A percentile compares a stretch with the other conserved stretches of the same genome.
Conservation (phyloP, 179 eudicot species). For the Corrigiola litoralis region DNA sequence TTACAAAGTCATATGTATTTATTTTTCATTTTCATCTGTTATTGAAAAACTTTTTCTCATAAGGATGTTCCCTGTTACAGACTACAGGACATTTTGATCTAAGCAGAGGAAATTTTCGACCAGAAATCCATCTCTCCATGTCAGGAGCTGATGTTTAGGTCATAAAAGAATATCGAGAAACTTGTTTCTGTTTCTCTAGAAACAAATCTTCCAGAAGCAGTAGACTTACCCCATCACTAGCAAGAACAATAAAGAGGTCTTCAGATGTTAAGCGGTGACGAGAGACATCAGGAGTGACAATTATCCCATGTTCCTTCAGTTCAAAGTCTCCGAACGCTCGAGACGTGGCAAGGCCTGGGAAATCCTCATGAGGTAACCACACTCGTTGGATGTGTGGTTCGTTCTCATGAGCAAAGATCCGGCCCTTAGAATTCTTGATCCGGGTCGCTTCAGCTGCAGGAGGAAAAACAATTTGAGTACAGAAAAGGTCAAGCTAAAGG, state of each 20-base stretch:
- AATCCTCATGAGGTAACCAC: constrained; percentile 67
- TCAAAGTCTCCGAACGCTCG: constrained; percentile 74
- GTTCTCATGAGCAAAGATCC: constrained; percentile 55
- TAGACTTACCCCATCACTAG: constrained; percentile 76
- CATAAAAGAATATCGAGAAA: no score
- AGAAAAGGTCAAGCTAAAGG: not conserved
- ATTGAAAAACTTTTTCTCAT: no score
- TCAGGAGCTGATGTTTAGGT: no score
- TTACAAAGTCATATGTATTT: not conserved
- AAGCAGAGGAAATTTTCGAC: no score
- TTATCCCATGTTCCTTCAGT: constrained; percentile 60
- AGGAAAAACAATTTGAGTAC: not conserved
- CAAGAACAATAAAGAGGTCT: constrained; percentile 63
- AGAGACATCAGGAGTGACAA: constrained; percentile 55
- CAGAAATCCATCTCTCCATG: no score
- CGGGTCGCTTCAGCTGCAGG: constrained; percentile 57
- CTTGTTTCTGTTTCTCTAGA: no score
- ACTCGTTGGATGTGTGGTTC: constrained; percentile 67
- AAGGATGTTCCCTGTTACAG: no score
- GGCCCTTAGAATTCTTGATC: constrained; percentile 51
- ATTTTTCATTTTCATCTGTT: no score
- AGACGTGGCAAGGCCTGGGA: constrained; percentile 88
- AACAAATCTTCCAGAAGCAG: no score
- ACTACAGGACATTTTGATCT: no score
- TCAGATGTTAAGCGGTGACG: constrained; percentile 37